Evolutionary conservation across 2,329 filamentous ascomycete genomes (phyloP), one percentile per base, ranked within the genome.

Genomic region (Bimuria novae-zelandiae): DNA sequence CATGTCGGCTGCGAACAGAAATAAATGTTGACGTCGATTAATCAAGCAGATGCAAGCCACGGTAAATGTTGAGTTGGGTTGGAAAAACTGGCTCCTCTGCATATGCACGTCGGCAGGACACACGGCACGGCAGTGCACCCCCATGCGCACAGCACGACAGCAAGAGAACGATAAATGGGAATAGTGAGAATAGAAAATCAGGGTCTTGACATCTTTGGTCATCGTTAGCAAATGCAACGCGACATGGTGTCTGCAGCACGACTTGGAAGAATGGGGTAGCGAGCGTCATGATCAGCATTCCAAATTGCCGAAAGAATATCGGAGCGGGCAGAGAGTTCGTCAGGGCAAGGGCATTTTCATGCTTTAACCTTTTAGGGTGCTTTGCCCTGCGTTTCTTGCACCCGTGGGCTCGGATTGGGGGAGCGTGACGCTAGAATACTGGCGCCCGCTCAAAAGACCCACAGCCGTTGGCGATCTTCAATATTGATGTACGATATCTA

Each of bases 231-330:
- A 27, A 14, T 30, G 44, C 43, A 45, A 27, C 22, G 11, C 22
- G 44, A 48, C 2, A 48, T 29, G n/a, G n/a, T n/a, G 25, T 27
- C 14, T 17, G 27, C 36, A 37, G 25, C 10, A 10, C 11, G 25
- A 27, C 25, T n/a, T n/a, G n/a, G 37, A 47, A 27, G 29, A 53
- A 41, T 44, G 51, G 43, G 36, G 43, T 44, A 44, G 44, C 22
- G 45, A 46, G 39, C 45, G 51, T 53, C 51, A 53, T 53, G 51
- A 53, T 53, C 44, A 39, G 23, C 51, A 33, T 33, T n/a, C 25
- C 11, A 14, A 32, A 14, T 43, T 42, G 22, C 50, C 30, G 4
- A 17, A 22, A 11, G 8, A n/a, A 33, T 8, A 21, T 14, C 10
- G 30, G 29, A 52, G 50, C 42, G 35, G 42, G 16, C 21, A 32